Evolutionary conservation across 495 filamentous ascomycete species (phyloP).

Genomic region (Lophiostoma macrostomum): DNA sequence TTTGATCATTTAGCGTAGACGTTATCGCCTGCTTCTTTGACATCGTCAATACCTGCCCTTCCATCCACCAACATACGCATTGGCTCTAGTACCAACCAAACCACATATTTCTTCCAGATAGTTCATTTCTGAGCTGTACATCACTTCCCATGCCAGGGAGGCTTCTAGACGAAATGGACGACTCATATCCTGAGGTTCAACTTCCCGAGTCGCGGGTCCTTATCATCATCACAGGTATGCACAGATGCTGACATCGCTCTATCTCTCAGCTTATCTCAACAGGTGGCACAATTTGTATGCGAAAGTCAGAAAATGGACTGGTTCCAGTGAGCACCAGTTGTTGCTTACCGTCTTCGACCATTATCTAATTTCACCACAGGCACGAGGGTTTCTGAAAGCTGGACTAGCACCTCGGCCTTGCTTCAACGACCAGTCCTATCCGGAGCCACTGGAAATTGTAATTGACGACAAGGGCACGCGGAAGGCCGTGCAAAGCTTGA

Average conservation of each 20-base stretch:
- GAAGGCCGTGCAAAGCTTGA: slow-evolving; percentile 56
- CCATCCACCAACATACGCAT: too few relatives aligned
- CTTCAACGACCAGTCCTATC: slow-evolving; percentile 82
- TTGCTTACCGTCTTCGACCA: background rate
- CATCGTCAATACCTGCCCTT: too few relatives aligned
- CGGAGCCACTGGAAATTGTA: slow-evolving; percentile 53
- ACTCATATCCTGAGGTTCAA: slow-evolving; percentile 28
- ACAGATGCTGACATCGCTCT: background rate
- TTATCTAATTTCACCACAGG: background rate
- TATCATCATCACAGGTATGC: slow-evolving; percentile 75
- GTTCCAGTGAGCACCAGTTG: slow-evolving; percentile 42
- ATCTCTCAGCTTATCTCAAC: slow-evolving; percentile 3
- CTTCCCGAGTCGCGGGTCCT: slow-evolving; percentile 75
- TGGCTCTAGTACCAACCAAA: too few relatives aligned
- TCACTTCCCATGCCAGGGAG: background rate
- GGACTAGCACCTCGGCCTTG: slow-evolving; percentile 79
- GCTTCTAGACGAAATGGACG: slow-evolving; percentile 23
- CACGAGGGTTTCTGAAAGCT: slow-evolving; percentile 76
- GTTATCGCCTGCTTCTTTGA: too few relatives aligned
- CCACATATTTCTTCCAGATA: background rate
- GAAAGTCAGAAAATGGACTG: slow-evolving; percentile 49
- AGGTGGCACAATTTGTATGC: slow-evolving; percentile 95
- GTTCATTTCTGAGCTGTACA: background rate
- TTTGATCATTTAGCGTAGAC: too few relatives aligned
- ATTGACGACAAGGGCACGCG: slow-evolving; percentile 47